Percentiles rank a stretch among this genome's conserved stretches.
These are phyloP conservation scores for Talaromyces amestolkiae DNA, from an alignment of 2,329 filamentous ascomycete genomes.

Conservation along the genomic window DNA sequence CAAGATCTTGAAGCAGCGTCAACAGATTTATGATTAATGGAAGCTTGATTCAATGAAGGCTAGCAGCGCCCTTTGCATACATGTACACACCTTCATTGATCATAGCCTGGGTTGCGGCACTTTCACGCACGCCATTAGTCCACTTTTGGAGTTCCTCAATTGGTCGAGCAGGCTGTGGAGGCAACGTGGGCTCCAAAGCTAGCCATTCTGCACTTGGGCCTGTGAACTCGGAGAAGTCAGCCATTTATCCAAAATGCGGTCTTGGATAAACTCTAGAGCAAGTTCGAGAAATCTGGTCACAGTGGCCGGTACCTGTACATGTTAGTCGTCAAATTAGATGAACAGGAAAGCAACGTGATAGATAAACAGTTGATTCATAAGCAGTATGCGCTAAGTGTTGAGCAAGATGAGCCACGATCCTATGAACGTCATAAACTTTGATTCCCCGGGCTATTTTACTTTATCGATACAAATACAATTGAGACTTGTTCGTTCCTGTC, in stretches of 20 bases:
- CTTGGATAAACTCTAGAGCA: no score
- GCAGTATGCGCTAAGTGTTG: neutral
- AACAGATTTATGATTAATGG: neutral
- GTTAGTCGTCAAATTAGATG: no score
- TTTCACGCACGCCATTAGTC: neutral
- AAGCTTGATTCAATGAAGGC: neutral
- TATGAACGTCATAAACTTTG: neutral
- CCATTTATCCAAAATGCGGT: neutral
- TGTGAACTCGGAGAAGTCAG: constrained; percentile 2
- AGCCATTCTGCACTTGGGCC: constrained; percentile 7
- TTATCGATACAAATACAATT: neutral
- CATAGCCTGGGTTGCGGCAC: neutral
- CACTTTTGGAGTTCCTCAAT: neutral
- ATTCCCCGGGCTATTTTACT: neutral
- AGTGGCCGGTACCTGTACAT: no score
- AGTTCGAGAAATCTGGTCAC: no score
- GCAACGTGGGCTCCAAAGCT: neutral
- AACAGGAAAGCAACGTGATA: no score
- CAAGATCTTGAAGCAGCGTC: neutral
- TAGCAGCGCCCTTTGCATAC: neutral
- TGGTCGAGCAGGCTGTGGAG: neutral
- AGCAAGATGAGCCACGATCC: neutral
- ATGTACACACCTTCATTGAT: neutral
- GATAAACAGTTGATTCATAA: neutral
- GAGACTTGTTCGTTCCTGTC: neutral